Percentiles rank a stretch among this genome's conserved stretches.
Conservation (phyloP, 371 early-diverging fungal species). For the Syncephalastrum sp. region DNA sequence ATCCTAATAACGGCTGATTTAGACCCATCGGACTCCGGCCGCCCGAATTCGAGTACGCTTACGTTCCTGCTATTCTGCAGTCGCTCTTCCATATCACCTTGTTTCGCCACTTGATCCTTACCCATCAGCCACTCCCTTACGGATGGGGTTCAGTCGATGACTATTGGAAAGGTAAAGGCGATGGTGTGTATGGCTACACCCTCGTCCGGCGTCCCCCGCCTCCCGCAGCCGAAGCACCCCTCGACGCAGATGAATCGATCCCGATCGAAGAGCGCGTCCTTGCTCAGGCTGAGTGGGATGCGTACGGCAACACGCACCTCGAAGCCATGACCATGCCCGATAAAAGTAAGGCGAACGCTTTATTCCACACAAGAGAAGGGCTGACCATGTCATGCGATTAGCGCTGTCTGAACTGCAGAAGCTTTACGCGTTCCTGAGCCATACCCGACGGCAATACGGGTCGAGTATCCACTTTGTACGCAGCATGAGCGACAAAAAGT, state of each 20-base stretch:
- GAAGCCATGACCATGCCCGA: no score
- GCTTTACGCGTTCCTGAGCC: constrained; percentile 30
- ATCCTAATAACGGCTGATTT: background rate
- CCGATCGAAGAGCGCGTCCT: no score
- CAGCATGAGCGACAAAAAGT: constrained; percentile 15
- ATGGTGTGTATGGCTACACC: constrained; percentile 23
- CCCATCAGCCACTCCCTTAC: constrained; percentile 32
- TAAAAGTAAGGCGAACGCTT: no score
- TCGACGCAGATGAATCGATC: no score
- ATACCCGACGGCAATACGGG: constrained; percentile 28
- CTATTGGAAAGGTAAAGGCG: constrained; percentile 47
- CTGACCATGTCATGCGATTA: background rate
- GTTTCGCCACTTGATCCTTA: constrained; percentile 30
- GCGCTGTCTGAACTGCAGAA: constrained; percentile 35
- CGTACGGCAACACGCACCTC: no score
- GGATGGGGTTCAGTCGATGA: constrained; percentile 29
- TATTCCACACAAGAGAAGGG: no score
- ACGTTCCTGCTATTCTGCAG: constrained; percentile 36
- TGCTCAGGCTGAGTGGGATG: no score
- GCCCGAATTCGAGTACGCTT: constrained; percentile 35
- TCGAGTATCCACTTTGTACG: constrained; percentile 22
- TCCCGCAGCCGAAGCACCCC: no score
- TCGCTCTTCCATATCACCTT: constrained; percentile 37
- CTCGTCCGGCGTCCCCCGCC: no score
- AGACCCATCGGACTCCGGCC: constrained; percentile 47